Evolutionary conservation across 805 yeast species (phyloP).

Genomic region (Candida gorgasii): DNA sequence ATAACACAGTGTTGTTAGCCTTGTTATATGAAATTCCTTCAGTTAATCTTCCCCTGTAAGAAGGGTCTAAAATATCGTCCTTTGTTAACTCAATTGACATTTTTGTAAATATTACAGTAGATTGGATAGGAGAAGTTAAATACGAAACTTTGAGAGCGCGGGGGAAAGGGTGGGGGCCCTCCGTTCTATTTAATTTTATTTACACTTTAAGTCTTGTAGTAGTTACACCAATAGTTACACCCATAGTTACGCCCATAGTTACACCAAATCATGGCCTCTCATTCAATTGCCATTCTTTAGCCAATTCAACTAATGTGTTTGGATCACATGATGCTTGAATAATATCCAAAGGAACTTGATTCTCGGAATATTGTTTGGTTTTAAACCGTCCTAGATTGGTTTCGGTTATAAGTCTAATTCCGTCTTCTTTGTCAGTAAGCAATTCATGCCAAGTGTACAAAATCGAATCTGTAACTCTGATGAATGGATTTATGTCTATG

Average conservation of each 20-base stretch:
- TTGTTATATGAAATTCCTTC: conserved; percentile 70
- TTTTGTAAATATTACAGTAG: background rate
- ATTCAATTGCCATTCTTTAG: conserved; percentile 18
- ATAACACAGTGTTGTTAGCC: conserved; percentile 50
- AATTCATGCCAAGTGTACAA: conserved; percentile 87
- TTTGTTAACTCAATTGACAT: conserved; percentile 15
- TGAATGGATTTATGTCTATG: conserved; percentile 86
- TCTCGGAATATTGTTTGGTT: conserved; percentile 80
- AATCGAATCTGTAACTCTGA: conserved; percentile 73
- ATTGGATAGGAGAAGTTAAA: too few relatives aligned
- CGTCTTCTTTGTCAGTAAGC: conserved; percentile 32
- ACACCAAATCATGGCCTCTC: conserved; percentile 5
- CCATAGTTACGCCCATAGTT: too few relatives aligned
- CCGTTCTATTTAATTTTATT: background rate
- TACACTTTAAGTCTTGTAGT: too few relatives aligned
- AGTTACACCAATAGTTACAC: too few relatives aligned
- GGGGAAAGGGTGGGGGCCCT: too few relatives aligned
- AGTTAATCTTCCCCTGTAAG: conserved; percentile 49
- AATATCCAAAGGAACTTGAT: conserved; percentile 88
- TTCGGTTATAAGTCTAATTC: conserved; percentile 65
- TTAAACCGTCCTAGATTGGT: conserved; percentile 77
- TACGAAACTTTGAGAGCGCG: too few relatives aligned
- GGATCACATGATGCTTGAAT: conserved; percentile 80
- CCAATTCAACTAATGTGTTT: conserved; percentile 59
- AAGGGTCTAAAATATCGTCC: conserved; percentile 21